Percentiles rank a stretch among this genome's conserved stretches.
These are phyloP conservation scores for Calonectria leucothoes DNA, from an alignment of 2,329 filamentous ascomycete species.

Conservation along the genomic window DNA sequence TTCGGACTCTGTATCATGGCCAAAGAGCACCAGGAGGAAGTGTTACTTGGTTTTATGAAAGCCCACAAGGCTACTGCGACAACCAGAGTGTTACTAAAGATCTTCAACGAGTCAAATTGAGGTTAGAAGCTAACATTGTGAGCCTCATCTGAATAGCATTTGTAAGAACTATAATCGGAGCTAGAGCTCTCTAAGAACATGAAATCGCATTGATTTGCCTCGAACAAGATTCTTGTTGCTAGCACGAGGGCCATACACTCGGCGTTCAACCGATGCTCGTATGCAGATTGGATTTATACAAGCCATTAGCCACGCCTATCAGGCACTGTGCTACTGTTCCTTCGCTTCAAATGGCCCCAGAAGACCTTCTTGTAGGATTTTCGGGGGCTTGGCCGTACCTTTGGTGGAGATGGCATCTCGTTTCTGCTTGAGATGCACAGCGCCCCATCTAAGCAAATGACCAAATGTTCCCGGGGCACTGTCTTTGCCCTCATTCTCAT, in stretches of 20 bases:
- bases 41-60: not conserved
- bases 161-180: too few species aligned
- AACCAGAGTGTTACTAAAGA: not conserved
- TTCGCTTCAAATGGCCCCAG: not conserved
- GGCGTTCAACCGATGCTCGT: too few species aligned
- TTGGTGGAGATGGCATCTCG: conserved; percentile 15
- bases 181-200: too few species aligned
- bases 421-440: conserved; percentile 19
- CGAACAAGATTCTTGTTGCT: too few species aligned
- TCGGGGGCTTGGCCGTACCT: not conserved
- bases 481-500: conserved; percentile 27
- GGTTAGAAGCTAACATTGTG: too few species aligned
- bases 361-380: conserved; percentile 16
- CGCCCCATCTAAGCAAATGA: conserved; percentile 20
- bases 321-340: not conserved
- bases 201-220: too few species aligned
- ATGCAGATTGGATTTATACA: too few species aligned
- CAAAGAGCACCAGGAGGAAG: not conserved
- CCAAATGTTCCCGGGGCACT: conserved; percentile 23
- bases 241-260: too few species aligned
- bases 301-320: not conserved
- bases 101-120: not conserved
- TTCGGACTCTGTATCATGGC: conserved; percentile 4
- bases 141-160: too few species aligned
- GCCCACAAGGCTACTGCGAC: not conserved